Evolutionary conservation across 2,329 filamentous ascomycete genomes (phyloP), one percentile per base, ranked within the genome.

Genomic region (Aspergillus glaucus): DNA sequence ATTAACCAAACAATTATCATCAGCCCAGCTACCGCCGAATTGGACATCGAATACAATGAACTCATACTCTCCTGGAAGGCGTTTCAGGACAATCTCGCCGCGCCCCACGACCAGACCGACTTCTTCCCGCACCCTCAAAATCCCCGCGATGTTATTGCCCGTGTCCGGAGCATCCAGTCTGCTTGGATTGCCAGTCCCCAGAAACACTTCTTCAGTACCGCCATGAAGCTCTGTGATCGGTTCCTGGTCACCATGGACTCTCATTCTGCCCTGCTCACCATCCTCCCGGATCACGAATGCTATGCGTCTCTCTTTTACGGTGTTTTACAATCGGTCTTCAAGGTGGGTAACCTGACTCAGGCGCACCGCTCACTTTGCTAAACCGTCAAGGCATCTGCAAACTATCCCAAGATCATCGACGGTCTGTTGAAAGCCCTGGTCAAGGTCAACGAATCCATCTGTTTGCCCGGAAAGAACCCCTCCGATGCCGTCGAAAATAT

Each of bases 11-110:
- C n/a, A 7, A 15, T 37, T 37, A 6, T 37, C 17, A 37, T 15
- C 34, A 40, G 37, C 19, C 37, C 62, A n/a, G 53, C 57, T 14
- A 62, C 65, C 51, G 61, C 59, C 4, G 60, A 57, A 47, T 65
- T 70, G 41, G 67, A 70, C 50, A 56, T 68, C 47, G 67, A 70
- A 59, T 63, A 63, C 44, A 68, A 66, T 51, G 66, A 70, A 55
- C 57, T 70, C 17, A 58, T 58, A 26, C 62, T 62, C 45, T 62
- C 66, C 4, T 70, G 67, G 66, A 66, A 64, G 49, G 49, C 55
- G 9, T 68, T 70, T 43, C 61, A 63, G 40, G 58, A 62, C 19
- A 52, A 58, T 42, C 54, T 70, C 17, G 55, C 58, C 15, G 55
- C 58, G 6, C 47, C 55, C 14, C 48, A 57, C 28, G 63, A 66